Evolutionary conservation across 2,329 filamentous ascomycete species (phyloP).

Genomic region (Venturia effusa): DNA sequence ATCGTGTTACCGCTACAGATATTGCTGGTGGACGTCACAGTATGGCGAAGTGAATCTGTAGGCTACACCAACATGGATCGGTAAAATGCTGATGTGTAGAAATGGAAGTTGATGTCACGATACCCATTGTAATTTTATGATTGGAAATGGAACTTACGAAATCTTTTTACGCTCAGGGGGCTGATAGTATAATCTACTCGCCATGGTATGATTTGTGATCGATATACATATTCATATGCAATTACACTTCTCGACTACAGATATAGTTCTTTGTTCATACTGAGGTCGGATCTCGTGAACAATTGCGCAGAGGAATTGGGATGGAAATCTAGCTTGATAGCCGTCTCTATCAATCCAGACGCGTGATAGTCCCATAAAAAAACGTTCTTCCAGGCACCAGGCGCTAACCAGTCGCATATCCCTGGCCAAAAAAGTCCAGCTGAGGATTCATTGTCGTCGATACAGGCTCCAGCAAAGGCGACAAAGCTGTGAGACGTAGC

Average conservation of each 20-base stretch:
- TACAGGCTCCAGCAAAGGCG: background rate
- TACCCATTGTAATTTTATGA: background rate
- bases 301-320: too few species aligned
- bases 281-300: too few species aligned
- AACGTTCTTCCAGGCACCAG: too few species aligned
- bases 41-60: background rate
- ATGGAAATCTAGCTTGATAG: too few species aligned
- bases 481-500: background rate
- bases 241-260: too few species aligned
- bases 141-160: background rate
- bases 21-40: background rate
- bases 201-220: background rate
- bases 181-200: background rate
- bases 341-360: too few species aligned
- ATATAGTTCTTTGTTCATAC: too few species aligned
- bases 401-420: too few species aligned
- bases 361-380: too few species aligned
- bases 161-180: background rate
- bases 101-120: background rate
- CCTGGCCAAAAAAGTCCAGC: too few species aligned
- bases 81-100: background rate
- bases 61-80: background rate
- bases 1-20: background rate
- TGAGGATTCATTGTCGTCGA: background rate
- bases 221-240: background rate